Evolutionary conservation across 768 basidiomycete genomes (phyloP), one percentile per base, ranked within the genome.

Genomic region (Pulveroboletus sp.): DNA sequence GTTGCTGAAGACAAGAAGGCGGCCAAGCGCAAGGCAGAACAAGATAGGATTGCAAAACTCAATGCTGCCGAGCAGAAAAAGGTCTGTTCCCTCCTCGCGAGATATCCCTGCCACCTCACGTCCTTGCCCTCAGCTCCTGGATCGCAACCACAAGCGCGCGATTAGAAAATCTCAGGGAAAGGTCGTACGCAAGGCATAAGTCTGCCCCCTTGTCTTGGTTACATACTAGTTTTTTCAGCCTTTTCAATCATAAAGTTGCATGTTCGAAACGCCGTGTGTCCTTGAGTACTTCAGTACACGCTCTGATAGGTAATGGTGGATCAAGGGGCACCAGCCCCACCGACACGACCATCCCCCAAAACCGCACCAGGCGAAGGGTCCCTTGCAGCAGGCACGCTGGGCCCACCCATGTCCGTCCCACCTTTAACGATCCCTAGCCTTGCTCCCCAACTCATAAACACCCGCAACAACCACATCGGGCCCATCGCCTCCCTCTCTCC

Each of bases 21-120:
- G 6, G 85, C 82, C 29, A 90, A 88, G 68, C 80, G 80, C 53
- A 81, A 75, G 63, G 81, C 79, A 3, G 87, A 89, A 64, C 78
- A 90, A 55, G 90, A 89, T 51, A 75, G 80, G 55, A 65, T 90
- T 35, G 73, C 85, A 29, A 83, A 80, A 60, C 76, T 93, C 47
- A 86, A 84, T 59, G 76, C 89, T 25, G 77, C 82, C 17, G 89
- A 92, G 57, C 90, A 92, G 72, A 82, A 84, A 73, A 93, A 92
- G 81, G 87, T 84, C 17, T 49, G 40, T 47, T 24, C 19, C 49
- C 29, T 32, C 32, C 35, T 37, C 21, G 40, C 19, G n/a, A n/a
- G n/a, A 20, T 13, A 27, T 41, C 39, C 33, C 31, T n/a, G 11
- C 6, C 23, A 38, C 11, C 46, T 58, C 39, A 56, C 34, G 29